Evolutionary conservation across 805 yeast species (phyloP), one percentile per base, ranked within the genome.

Genomic region (Spathaspora hagerdaliae): DNA sequence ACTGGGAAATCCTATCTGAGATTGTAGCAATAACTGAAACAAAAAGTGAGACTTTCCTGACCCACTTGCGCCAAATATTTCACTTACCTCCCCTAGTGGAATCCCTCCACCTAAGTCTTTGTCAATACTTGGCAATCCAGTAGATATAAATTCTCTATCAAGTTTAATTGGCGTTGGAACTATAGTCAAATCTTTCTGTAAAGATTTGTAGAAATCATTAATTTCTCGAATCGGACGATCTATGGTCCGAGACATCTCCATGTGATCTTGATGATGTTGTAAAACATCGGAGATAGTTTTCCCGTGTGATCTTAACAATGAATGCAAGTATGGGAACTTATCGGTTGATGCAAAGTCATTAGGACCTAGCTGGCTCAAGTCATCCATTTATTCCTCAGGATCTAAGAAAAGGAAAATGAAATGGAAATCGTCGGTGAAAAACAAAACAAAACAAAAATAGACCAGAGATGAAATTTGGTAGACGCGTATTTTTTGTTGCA

Each of bases 31-130:
- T 42, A 90, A 55, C 51, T 85, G 92, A 67, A 83, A 74, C 26
- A 86, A 65, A 4, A 91, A 64, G 53, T 91, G 95, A 0, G 97
- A 83, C 57, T 92, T 92, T 0, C 97, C 98, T 1, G 86, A 76
- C 0, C 95, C 87, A 42, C 95, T 81, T 26, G 84, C 85, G 0
- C 98, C 98, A 53, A 81, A 82, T 3, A 92, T 59, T 65, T 91
- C 98, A 0, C 90, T 82, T 7, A 67, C 48, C 36, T 61, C 61
- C 3, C 69, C 69, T 6, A 53, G 7, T 0, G 61, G 61, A 4
- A 66, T 49, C 3, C 71, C 71, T 3, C 71, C 70, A 14, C 58
- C 60, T 29, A 67, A 49, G 29, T 54, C 52, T 31, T 36, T 27
- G 47, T 67, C 70, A n/a, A 66, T 38, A 6, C 49, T 34, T 1